phyloP scores from a whole-genome alignment of 768 basidiomycete species.

The Tylopilus rubrobrunneus region DNA sequence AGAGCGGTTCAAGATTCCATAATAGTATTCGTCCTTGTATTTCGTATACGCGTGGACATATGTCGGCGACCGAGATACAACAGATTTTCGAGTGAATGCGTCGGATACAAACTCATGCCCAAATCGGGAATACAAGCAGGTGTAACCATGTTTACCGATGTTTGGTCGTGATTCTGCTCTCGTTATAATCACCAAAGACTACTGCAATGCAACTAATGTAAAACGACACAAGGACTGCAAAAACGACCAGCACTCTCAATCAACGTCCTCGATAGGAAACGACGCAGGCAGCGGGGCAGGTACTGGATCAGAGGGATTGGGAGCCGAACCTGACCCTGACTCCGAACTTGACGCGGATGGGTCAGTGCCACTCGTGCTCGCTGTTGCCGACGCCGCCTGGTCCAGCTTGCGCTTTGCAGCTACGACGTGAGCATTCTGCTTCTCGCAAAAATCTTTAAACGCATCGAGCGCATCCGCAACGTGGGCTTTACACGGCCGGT shows the following conservation, averaged over 20 bases:
- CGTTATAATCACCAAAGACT: conserved; percentile 10
- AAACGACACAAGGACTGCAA: conserved; percentile 2
- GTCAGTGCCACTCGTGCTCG: neutral
- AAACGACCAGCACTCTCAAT: conserved; percentile 16
- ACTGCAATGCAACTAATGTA: conserved; percentile 12
- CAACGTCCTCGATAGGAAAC: conserved; percentile 30
- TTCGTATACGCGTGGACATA: neutral
- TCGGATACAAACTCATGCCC: conserved; percentile 21
- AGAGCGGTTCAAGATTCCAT: neutral
- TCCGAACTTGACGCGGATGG: neutral
- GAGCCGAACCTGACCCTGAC: too few relatives aligned
- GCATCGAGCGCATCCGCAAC: conserved; percentile 50
- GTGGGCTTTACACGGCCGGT: conserved; percentile 51
- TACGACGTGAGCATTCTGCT: conserved; percentile 41
- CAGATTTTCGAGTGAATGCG: neutral
- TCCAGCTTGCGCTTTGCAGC: conserved; percentile 18
- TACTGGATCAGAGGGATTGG: too few relatives aligned
- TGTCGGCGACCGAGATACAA: conserved; percentile 6
- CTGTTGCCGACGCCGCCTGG: neutral
- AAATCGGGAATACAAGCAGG: conserved; percentile 30
- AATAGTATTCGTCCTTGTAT: conserved; percentile 12
- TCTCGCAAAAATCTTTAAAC: conserved; percentile 46
- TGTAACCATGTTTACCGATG: conserved; percentile 2
- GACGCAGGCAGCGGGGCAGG: too few relatives aligned
- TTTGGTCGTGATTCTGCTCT: conserved; percentile 1